Conservation (phyloP, 2,329 filamentous ascomycete genomes). For the Penicillium sp. region DNA sequence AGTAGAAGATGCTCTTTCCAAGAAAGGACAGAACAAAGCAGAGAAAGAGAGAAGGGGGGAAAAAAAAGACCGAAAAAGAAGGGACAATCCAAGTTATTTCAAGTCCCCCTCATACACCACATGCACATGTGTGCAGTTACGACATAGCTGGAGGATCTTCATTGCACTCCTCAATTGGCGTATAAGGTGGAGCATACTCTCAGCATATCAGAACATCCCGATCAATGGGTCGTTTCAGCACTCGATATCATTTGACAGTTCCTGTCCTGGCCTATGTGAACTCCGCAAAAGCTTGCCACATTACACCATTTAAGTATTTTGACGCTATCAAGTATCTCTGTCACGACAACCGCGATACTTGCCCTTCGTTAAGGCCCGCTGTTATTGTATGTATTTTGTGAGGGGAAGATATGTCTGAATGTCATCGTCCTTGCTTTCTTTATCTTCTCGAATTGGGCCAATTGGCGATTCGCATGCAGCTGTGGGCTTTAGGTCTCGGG, state of each 20-base stretch:
- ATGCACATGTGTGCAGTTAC: conserved; percentile 1
- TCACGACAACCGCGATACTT: background rate
- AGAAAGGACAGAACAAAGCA: background rate
- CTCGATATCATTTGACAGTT: conserved; percentile 10
- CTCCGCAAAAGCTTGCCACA: background rate
- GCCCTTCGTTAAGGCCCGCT: background rate
- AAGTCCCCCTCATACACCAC: background rate
- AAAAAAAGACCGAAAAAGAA: background rate
- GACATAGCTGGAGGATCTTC: conserved; percentile 17
- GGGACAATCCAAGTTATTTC: background rate
- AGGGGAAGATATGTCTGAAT: background rate
- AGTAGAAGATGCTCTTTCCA: background rate
- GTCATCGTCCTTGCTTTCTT: background rate
- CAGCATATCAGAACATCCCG: conserved; percentile 5
- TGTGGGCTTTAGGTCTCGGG: background rate
- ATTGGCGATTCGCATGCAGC: background rate
- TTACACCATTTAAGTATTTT: background rate
- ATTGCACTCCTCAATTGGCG: conserved; percentile 3
- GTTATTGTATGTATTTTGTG: background rate
- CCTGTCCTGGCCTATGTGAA: conserved; percentile 12
- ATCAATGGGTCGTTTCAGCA: background rate
- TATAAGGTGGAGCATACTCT: background rate
- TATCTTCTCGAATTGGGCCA: background rate
- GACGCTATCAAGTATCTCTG: background rate
- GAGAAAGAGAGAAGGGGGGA: background rate